Base-by-base conservation (phyloP, 345 rosid species). In the Cardamine chenopodiifolia region DNA sequence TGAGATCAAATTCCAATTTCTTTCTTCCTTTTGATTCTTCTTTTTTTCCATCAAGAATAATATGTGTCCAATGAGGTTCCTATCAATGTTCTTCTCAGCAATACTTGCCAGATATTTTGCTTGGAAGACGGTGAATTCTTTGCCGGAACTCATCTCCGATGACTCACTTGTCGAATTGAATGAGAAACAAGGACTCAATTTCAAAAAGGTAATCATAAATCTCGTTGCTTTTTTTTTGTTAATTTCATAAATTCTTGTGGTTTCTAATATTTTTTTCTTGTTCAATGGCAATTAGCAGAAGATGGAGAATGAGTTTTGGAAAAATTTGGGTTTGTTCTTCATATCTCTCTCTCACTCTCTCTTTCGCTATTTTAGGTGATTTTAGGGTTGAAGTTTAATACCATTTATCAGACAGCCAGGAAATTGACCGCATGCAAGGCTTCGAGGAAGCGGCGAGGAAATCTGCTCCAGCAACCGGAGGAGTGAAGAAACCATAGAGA, bases 81-180 rank as follows among this genome's bases (percentile, higher is more conserved):
- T 93, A 58, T 84, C 90, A 84, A 89, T 93, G 76, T 93, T 93
- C 75, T 86, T 93, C 84, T 93, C 98, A 3, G 98, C 93, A 6
- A 60, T 87, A 35, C 80, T 93, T 25, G 98, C 98, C 14, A 96
- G 91, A 19, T 90, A 85, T 79, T 78, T 89, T 60, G 97, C 98
- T 0, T 91, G 96, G 98, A 91, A 81, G 78, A 84, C 95, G 53
- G 88, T 87, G 8, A 79, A 85, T 14, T 88, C 90, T 22, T 80
- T 95, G 40, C 82, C 95, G 8, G 91, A 81, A 13, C 50, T 61
- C 35, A 12, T 28, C 17, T 70, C 76, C 22, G 82, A 66, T 25
- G 96, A 84, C 25, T 80, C 89, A 0, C 14, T 62, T 7, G 58
- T 56, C 18, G 89, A 85, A 19, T 62, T 59, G 57, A 76, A 83